Evolutionary conservation across 805 yeast genomes (phyloP), one percentile per base, ranked within the genome.

Genomic region (Metschnikowia cerradonensis): DNA sequence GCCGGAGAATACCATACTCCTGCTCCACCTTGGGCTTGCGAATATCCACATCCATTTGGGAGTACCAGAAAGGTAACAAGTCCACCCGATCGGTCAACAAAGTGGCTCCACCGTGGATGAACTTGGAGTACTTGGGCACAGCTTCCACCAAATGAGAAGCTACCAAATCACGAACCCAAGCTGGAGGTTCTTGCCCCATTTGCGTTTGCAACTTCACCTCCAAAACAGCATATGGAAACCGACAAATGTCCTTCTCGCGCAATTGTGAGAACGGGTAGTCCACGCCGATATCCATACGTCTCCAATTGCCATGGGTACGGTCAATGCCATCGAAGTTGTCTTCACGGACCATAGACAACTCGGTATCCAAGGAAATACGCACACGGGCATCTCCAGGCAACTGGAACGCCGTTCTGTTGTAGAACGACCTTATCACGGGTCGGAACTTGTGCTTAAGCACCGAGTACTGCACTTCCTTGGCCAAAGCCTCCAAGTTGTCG

Each of bases 341-440:
- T 70, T 94, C 99, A 67, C 99, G 84, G 39, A 92, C 90, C 96
- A 94, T 89, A n/a, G 96, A 77, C 58, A 94, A 80, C 72, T 94
- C 98, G 0, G 99, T 92, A 67, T 94, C 99, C 56, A 94, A 82
- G 41, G 99, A 94, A 57, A 95, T 94, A 77, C 99, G 90, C 38
- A 94, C 99, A 64, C 99, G 83, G 6, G 99, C 99, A 70, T 94
- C 99, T 52, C 99, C 99, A 5, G 99, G 99, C 51, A 94, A 80
- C 75, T 94, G 99, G 81, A 94, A 94, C 2, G 99, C 99, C 35
- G 99, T 94, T 77, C 99, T 87, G 71, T 91, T 90, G 73, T 94
- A 94, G 68, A 94, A 94, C 0, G 97, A 88, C 70, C 99, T 82
- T 72, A 90, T 88, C 41, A 90, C 97, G 0, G 99, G 99, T 64